Conservation (phyloP, 179 eudicot genomes). For the Pouteria campechiana region DNA sequence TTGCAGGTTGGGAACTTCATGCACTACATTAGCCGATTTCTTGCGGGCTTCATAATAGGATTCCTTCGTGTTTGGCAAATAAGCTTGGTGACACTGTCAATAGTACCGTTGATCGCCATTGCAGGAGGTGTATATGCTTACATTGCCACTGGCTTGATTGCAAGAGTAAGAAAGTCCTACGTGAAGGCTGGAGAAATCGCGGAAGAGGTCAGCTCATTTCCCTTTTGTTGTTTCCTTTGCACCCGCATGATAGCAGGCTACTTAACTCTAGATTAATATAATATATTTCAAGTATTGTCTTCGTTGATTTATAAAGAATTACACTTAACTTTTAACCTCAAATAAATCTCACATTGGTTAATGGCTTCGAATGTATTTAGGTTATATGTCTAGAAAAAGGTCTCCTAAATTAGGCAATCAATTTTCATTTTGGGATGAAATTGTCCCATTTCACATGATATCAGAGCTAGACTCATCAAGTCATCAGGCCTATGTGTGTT, state of each 20-base stretch:
- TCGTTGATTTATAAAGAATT: no score
- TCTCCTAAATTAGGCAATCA: background rate
- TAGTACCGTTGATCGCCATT: constrained; percentile 75
- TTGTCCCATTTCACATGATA: no score
- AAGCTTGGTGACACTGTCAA: constrained; percentile 81
- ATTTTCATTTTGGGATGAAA: background rate
- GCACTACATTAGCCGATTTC: constrained; percentile 83
- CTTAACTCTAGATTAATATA: no score
- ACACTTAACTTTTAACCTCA: no score
- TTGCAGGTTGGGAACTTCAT: constrained; percentile 84
- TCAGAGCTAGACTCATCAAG: no score
- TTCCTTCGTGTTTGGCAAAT: constrained; percentile 89
- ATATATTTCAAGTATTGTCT: no score
- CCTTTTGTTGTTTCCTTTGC: background rate
- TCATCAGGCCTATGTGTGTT: no score
- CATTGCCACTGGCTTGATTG: constrained; percentile 76
- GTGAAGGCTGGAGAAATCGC: constrained; percentile 86
- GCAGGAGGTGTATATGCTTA: constrained; percentile 92
- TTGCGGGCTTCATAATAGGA: constrained; percentile 80
- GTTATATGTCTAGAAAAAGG: no score
- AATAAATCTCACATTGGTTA: no score
- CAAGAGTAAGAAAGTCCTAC: constrained; percentile 74
- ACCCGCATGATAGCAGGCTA: no score
- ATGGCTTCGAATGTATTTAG: no score
- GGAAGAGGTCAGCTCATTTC: constrained; percentile 48